Percentiles rank a stretch among this genome's conserved stretches.
Conservation (phyloP, 441 rosid genomes). For the Macaranga tanarius region DNA sequence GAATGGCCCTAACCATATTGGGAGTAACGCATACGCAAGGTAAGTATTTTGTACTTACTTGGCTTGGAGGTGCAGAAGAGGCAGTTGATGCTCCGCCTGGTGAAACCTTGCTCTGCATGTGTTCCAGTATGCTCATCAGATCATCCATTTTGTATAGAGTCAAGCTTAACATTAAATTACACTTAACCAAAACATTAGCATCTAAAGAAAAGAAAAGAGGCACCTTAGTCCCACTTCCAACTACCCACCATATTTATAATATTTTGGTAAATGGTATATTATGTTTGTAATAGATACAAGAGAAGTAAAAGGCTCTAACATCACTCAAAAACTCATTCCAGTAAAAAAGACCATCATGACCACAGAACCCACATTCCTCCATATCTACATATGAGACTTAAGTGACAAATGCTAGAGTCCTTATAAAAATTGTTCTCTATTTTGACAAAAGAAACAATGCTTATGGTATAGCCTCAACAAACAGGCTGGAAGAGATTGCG, state of each 20-base stretch:
- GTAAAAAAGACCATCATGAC: not conserved
- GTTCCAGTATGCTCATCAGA: slow-evolving; percentile 16
- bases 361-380: not conserved
- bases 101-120: slow-evolving; percentile 53
- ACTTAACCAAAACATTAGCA: not conserved
- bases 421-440: not conserved
- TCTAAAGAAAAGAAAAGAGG: not conserved
- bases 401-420: not conserved
- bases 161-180: not conserved
- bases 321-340: not conserved
- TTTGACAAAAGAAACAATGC: not conserved
- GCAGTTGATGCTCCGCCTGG: slow-evolving; percentile 54
- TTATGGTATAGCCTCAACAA: not conserved
- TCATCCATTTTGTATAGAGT: not conserved
- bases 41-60: slow-evolving; percentile 35
- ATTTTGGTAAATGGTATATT: not conserved
- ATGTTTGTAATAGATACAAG: not conserved
- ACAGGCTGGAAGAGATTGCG: not conserved
- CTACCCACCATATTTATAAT: not conserved
- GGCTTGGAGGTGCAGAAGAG: slow-evolving; percentile 40
- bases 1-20: not conserved
- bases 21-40: no score
- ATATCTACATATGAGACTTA: not conserved
- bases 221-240: not conserved
- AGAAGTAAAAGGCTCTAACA: not conserved